phyloP scores from a whole-genome alignment of 148 eudicot genomes.

The Rheum nobile region DNA sequence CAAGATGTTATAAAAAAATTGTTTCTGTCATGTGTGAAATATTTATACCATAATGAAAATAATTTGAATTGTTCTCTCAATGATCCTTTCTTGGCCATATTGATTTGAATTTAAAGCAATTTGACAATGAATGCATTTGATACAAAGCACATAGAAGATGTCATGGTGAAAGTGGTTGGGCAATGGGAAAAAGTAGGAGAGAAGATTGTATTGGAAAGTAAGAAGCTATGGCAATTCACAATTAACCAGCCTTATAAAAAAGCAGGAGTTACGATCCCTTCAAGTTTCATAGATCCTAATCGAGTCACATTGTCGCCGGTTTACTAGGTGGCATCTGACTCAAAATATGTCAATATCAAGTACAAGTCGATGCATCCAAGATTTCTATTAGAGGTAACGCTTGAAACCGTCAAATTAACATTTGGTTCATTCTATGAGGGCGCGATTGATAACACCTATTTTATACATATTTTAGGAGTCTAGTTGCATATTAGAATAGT shows the following conservation, averaged over 20 bases:
- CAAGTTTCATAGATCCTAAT: constrained; percentile 15
- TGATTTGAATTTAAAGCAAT: constrained; percentile 57
- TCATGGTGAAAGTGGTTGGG: constrained; percentile 38
- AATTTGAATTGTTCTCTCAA: constrained; percentile 14
- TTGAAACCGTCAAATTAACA: too few relatives aligned
- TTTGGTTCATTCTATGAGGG: too few relatives aligned
- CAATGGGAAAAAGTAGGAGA: too few relatives aligned
- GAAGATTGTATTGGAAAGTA: too few relatives aligned
- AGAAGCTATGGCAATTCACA: too few relatives aligned
- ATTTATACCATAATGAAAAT: too few relatives aligned
- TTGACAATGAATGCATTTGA: constrained; percentile 72
- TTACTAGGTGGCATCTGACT: constrained; percentile 48
- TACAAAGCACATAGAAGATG: constrained; percentile 53
- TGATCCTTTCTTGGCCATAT: constrained; percentile 8
- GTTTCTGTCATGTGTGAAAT: too few relatives aligned
- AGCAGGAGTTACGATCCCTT: constrained; percentile 52
- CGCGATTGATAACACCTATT: too few relatives aligned
- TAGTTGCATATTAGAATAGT: too few relatives aligned
- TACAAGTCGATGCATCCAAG: constrained; percentile 74
- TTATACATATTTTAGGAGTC: too few relatives aligned
- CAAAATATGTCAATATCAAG: constrained; percentile 67
- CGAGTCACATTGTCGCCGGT: constrained; percentile 22
- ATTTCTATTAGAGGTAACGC: too few relatives aligned
- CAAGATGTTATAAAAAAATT: too few relatives aligned
- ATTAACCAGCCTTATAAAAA: constrained; percentile 84